Conservation (phyloP, 257 asterid genomes). For the Asclepias syriaca region DNA sequence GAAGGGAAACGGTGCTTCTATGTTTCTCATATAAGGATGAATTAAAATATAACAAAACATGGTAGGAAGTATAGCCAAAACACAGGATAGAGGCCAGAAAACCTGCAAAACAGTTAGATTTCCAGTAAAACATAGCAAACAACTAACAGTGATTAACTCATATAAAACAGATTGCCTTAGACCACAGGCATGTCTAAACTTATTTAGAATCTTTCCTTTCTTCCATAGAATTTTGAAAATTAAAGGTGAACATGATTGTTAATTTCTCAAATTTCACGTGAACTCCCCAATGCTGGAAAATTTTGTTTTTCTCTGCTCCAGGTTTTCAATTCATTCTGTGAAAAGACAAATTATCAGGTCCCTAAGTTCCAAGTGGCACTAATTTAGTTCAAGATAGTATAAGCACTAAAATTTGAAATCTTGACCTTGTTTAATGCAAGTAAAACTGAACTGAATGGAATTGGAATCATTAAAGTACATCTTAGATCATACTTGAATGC, state of each 20-base stretch:
- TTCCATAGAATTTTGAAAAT: neutral
- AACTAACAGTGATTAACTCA: neutral
- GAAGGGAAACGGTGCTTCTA: neutral
- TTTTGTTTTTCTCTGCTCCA: neutral
- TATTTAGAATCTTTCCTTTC: neutral
- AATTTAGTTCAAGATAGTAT: neutral
- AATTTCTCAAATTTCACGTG: neutral
- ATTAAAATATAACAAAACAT: neutral
- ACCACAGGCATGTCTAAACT: neutral
- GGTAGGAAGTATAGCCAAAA: neutral
- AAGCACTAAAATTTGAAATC: neutral
- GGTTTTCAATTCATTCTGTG: neutral
- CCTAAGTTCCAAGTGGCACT: neutral
- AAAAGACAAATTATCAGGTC: neutral
- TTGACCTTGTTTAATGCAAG: neutral
- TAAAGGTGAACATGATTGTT: neutral
- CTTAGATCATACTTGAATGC: neutral
- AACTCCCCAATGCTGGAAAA: neutral
- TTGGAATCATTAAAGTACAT: neutral
- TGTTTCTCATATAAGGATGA: neutral
- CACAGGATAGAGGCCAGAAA: neutral
- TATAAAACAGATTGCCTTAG: neutral
- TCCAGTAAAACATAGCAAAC: neutral
- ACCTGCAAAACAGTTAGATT: neutral
- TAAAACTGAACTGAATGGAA: neutral